Conservation (phyloP, 2,329 filamentous ascomycete genomes). For the Claviceps arundinis region DNA sequence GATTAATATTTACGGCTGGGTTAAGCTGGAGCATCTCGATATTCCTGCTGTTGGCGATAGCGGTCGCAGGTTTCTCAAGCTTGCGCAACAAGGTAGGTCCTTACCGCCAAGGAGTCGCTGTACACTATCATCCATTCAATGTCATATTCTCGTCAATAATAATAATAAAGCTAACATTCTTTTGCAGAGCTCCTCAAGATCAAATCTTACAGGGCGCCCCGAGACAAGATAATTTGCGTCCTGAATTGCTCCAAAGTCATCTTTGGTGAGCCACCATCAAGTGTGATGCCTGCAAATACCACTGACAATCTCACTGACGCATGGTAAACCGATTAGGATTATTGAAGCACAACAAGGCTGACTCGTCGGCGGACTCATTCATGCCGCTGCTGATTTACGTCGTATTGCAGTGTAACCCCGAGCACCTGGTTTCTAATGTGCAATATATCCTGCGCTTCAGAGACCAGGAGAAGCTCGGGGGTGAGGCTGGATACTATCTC, state of each 20-base stretch:
- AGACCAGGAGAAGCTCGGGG: slow-evolving; percentile 91
- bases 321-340: slow-evolving; percentile 47
- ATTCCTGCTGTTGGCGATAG: slow-evolving; percentile 76
- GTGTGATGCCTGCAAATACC: no score
- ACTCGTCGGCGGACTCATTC: slow-evolving; percentile 93
- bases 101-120: neutral
- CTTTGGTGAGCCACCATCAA: slow-evolving; percentile 49
- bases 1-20: slow-evolving; percentile 93
- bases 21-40: slow-evolving; percentile 84
- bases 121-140: neutral
- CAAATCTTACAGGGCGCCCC: slow-evolving; percentile 87
- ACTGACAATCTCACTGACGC: neutral
- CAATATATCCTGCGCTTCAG: slow-evolving; percentile 96
- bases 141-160: neutral
- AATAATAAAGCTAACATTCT: neutral
- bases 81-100: slow-evolving; percentile 69
- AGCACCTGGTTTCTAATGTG: slow-evolving; percentile 91
- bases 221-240: slow-evolving; percentile 97
- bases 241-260: slow-evolving; percentile 99
- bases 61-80: slow-evolving; percentile 71
- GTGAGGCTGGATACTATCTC: slow-evolving; percentile 96
- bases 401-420: slow-evolving; percentile 84
- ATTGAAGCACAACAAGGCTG: slow-evolving; percentile 79
- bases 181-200: slow-evolving; percentile 77
- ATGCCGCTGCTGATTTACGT: slow-evolving; percentile 93